These are phyloP conservation scores for Neonectria punicea DNA, from an alignment of 2,329 filamentous ascomycete species.

Conservation along the genomic window DNA sequence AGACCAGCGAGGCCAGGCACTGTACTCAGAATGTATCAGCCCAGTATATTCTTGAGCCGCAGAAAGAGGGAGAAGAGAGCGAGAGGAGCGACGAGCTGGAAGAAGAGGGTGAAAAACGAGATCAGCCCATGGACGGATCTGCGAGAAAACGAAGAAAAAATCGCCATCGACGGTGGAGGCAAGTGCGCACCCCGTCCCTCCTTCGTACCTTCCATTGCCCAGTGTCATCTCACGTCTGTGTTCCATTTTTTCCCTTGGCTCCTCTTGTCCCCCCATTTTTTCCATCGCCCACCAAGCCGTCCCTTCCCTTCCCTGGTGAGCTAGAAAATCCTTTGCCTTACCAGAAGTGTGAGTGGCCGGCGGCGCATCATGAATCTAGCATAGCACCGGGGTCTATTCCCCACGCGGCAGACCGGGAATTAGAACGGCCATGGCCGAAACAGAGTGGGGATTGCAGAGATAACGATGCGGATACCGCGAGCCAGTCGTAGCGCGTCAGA, in stretches of 20 bases:
- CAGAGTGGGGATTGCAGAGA: constrained; percentile 35
- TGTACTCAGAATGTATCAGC: background rate
- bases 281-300: background rate
- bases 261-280: constrained; percentile 17
- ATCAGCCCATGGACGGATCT: constrained; percentile 1
- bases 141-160: constrained; percentile 16
- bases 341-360: constrained; percentile 21
- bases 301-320: constrained; percentile 2
- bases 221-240: constrained; percentile 9
- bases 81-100: background rate
- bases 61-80: background rate
- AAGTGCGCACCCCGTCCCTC: constrained; percentile 8
- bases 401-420: constrained; percentile 29
- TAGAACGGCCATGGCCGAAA: constrained; percentile 34
- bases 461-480: constrained; percentile 21
- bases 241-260: constrained; percentile 8
- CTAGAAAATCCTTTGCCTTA: constrained; percentile 3
- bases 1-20: background rate
- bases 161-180: constrained; percentile 18
- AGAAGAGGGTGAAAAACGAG: background rate
- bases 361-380: constrained; percentile 21
- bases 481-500: constrained; percentile 1
- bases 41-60: background rate
- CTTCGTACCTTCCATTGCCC: background rate
- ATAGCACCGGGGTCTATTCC: constrained; percentile 22